phyloP scores from a whole-genome alignment of 2,329 filamentous ascomycete species.

The Neopestalotiopsis sp. region DNA sequence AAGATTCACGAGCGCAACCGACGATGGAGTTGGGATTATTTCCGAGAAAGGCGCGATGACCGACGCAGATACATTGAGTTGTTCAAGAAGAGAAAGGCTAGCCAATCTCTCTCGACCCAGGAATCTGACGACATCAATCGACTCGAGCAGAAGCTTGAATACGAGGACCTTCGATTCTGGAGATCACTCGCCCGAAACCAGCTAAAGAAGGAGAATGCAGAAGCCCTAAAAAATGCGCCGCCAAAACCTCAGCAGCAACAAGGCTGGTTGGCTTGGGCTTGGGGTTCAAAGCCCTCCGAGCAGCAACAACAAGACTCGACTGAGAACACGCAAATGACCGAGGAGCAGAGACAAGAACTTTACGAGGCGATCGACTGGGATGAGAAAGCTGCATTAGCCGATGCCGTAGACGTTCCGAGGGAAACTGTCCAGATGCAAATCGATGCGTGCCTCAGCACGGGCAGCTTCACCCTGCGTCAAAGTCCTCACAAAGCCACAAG shows the following conservation, averaged over 20 bases:
- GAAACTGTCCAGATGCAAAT: constrained; percentile 94
- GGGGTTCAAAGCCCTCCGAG: constrained; percentile 73
- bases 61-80: constrained; percentile 87
- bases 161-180: constrained; percentile 98
- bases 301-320: constrained; percentile 61
- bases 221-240: constrained; percentile 72
- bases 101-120: constrained; percentile 70
- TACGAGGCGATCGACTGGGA: constrained; percentile 99
- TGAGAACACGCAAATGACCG: constrained; percentile 87
- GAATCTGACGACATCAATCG: constrained; percentile 76
- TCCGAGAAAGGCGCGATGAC: constrained; percentile 90
- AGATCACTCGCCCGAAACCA: constrained; percentile 92
- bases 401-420: constrained; percentile 86
- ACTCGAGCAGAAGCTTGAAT: constrained; percentile 86
- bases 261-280: constrained; percentile 91
- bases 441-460: constrained; percentile 90
- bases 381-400: constrained; percentile 88
- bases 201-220: constrained; percentile 91
- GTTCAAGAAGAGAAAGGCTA: constrained; percentile 92
- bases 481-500: constrained; percentile 78
- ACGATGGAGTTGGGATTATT: constrained; percentile 95
- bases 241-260: constrained; percentile 71
- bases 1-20: constrained; percentile 96
- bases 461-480: constrained; percentile 92
- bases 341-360: constrained; percentile 93